These are phyloP conservation scores for Fusarium paranaense DNA, from an alignment of 2,329 filamentous ascomycete genomes.

Conservation along the genomic window DNA sequence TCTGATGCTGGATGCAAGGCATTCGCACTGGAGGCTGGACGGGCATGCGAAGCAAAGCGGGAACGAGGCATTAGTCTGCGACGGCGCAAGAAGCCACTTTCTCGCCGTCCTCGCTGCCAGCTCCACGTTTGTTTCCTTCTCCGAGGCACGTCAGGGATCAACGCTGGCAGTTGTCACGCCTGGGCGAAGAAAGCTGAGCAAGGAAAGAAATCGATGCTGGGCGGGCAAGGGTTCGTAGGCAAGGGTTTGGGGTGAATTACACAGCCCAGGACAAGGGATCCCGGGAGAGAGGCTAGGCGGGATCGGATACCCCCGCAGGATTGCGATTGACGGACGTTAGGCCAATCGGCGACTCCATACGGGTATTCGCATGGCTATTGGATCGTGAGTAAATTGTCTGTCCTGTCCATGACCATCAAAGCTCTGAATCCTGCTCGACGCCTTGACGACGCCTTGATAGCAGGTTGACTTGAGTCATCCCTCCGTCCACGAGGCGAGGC, in stretches of 20 bases:
- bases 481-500: slow-evolving; percentile 13
- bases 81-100: slow-evolving; percentile 33
- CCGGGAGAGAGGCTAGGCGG: slow-evolving; percentile 20
- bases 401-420: slow-evolving; percentile 11
- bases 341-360: slow-evolving; percentile 42
- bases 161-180: slow-evolving; percentile 22
- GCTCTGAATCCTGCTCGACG: slow-evolving; percentile 8
- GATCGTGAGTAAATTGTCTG: slow-evolving; percentile 36
- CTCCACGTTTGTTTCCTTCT: slow-evolving; percentile 35
- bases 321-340: slow-evolving; percentile 44
- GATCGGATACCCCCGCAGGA: slow-evolving; percentile 41
- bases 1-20: slow-evolving; percentile 39
- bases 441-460: slow-evolving; percentile 3
- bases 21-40: slow-evolving; percentile 36
- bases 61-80: slow-evolving; percentile 43
- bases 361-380: slow-evolving; percentile 40
- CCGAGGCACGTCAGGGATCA: slow-evolving; percentile 24
- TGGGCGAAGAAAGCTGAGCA: slow-evolving; percentile 9
- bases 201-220: slow-evolving; percentile 18
- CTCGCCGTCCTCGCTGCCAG: slow-evolving; percentile 9
- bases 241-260: slow-evolving; percentile 16
- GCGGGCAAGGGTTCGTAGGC: slow-evolving; percentile 11
- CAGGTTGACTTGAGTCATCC: slow-evolving; percentile 5
- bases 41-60: slow-evolving; percentile 42
- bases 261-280: slow-evolving; percentile 21